Conservation (phyloP, 495 filamentous ascomycete genomes). For the Hyphodiscus hymeniophilus region DNA sequence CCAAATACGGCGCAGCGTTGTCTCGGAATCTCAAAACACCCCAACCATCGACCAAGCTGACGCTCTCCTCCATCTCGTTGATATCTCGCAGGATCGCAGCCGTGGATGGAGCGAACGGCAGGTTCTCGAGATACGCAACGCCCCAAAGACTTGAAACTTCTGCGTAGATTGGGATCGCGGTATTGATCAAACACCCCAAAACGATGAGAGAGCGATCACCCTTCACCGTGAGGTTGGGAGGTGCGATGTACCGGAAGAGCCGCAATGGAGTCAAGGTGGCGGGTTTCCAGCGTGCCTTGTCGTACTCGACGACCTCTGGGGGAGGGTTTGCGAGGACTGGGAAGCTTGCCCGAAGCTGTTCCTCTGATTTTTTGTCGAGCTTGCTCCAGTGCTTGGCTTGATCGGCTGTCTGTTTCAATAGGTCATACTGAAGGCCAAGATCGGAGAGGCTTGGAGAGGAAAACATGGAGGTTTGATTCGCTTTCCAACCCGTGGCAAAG, state of each 20-base stretch:
- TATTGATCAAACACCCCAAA: conserved; percentile 19
- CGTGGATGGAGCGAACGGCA: not conserved
- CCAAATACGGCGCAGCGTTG: not conserved
- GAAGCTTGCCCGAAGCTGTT: conserved; percentile 11
- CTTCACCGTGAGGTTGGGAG: conserved; percentile 15
- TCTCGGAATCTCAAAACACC: not conserved
- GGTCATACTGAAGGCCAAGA: conserved; percentile 1
- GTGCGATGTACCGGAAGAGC: conserved; percentile 22
- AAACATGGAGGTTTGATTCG: conserved; percentile 2
- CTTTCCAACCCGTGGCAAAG: conserved; percentile 26
- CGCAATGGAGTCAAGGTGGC: conserved; percentile 19
- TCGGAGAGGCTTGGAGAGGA: conserved; percentile 6
- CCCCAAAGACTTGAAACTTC: conserved; percentile 26
- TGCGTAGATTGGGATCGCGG: conserved; percentile 10
- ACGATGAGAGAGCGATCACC: conserved; percentile 22
- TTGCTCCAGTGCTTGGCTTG: conserved; percentile 16
- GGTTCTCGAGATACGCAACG: conserved; percentile 18
- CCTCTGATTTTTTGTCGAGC: conserved; percentile 19
- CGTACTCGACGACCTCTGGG: not conserved
- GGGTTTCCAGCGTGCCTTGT: not conserved
- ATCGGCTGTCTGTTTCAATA: not conserved
- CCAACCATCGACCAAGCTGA: not conserved
- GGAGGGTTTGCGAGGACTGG: conserved; percentile 15
- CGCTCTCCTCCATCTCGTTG: not conserved
- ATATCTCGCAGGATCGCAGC: not conserved